A percentile compares a stretch with the other conserved stretches of the same genome.
These are phyloP conservation scores for Tympanopsis confertula DNA, from an alignment of 2,329 filamentous ascomycete genomes.

Conservation along the genomic window DNA sequence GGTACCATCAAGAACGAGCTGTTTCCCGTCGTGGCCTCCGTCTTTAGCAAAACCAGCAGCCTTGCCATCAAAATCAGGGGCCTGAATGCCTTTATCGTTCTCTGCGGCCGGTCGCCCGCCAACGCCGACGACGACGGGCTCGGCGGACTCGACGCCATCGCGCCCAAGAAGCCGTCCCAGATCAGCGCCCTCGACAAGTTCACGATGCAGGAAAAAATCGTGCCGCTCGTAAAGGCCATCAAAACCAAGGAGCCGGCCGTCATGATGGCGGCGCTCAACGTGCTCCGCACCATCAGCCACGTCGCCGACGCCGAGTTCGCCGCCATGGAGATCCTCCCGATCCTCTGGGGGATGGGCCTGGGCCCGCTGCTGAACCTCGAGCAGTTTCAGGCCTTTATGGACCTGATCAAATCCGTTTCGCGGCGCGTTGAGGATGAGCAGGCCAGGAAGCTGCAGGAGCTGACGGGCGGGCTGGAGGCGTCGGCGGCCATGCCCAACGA, in stretches of 20 bases:
- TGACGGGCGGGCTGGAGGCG: conserved; percentile 49
- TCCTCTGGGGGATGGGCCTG: conserved; percentile 83
- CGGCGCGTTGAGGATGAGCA: conserved; percentile 82
- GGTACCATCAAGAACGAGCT: conserved; percentile 94
- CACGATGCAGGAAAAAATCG: conserved; percentile 94
- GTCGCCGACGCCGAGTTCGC: conserved; percentile 82
- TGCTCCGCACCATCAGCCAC: conserved; percentile 71
- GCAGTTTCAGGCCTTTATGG: conserved; percentile 85
- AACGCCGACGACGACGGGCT: conserved; percentile 29
- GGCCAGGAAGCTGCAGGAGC: conserved; percentile 73
- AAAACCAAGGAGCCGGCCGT: conserved; percentile 97
- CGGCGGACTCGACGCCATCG: conserved; percentile 69
- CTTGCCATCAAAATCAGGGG: conserved; percentile 89
- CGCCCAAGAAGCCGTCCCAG: conserved; percentile 46
- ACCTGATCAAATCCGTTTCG: conserved; percentile 71
- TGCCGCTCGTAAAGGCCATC: conserved; percentile 80
- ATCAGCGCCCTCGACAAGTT: conserved; percentile 88
- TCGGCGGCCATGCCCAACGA: conserved; percentile 39
- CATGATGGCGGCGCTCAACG: conserved; percentile 82
- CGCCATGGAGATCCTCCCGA: conserved; percentile 78
- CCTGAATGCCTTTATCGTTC: conserved; percentile 75
- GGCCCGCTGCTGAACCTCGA: conserved; percentile 78
- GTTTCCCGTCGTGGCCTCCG: conserved; percentile 79
- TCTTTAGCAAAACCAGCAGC: conserved; percentile 88
- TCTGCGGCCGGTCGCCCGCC: conserved; percentile 67